phyloP scores from a whole-genome alignment of 371 early-diverging fungal genomes.

The Lichtheimia corymbifera region DNA sequence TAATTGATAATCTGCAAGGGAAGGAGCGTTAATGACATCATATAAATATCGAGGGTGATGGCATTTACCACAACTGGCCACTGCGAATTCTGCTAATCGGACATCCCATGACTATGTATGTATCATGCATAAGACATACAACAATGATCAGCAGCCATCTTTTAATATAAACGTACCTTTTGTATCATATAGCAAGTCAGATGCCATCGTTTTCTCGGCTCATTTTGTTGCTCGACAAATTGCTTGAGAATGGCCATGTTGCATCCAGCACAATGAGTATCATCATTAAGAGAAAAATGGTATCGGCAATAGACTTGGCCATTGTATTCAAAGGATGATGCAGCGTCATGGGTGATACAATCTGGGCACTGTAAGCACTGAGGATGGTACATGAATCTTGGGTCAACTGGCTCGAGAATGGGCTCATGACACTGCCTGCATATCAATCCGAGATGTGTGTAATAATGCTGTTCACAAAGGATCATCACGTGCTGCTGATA shows the following conservation, averaged over 20 bases:
- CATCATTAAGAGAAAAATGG: conserved; percentile 84
- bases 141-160: not conserved
- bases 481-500: conserved; percentile 1
- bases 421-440: conserved; percentile 6
- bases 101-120: conserved; percentile 74
- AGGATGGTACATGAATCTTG: conserved; percentile 10
- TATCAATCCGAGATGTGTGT: conserved; percentile 8
- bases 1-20: conserved; percentile 2
- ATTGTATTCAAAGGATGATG: conserved; percentile 83
- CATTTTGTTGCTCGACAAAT: conserved; percentile 83
- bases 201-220: conserved; percentile 89
- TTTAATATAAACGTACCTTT: conserved; percentile 22
- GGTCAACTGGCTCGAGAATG: not conserved
- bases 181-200: conserved; percentile 97
- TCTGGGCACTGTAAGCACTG: conserved; percentile 16
- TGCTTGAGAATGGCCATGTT: conserved; percentile 90
- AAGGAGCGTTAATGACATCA: not conserved
- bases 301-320: conserved; percentile 86
- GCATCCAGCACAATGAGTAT: conserved; percentile 93
- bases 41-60: conserved; percentile 2
- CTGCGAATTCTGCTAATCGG: conserved; percentile 45
- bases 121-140: not conserved
- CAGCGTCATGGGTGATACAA: not conserved
- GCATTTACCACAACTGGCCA: conserved; percentile 6
- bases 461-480: conserved; percentile 16